Conservation (phyloP, 768 basidiomycete genomes). For the Podaxis sp. region DNA sequence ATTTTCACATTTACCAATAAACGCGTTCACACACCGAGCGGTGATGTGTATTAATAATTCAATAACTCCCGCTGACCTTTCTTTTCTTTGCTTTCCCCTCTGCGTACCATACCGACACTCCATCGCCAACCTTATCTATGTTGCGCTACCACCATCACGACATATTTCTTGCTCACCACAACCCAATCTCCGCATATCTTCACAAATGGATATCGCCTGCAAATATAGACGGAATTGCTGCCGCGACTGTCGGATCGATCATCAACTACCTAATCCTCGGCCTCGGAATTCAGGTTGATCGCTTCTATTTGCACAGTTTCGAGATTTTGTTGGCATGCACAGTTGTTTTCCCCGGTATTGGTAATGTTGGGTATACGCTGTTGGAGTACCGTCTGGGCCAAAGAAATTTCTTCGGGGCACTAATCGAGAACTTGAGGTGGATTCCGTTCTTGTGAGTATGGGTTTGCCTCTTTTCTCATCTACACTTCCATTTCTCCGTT, state of each 20-base stretch:
- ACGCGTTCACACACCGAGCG: not conserved
- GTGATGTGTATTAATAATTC: not conserved
- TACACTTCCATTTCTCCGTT: not conserved
- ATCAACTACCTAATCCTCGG: slow-evolving; percentile 77
- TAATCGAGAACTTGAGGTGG: slow-evolving; percentile 59
- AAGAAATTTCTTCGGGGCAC: slow-evolving; percentile 40
- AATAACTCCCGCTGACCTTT: not conserved
- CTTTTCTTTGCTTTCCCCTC: not conserved
- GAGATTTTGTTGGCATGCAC: slow-evolving; percentile 77
- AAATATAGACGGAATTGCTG: slow-evolving; percentile 56
- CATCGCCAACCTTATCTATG: not conserved
- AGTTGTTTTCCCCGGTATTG: slow-evolving; percentile 74
- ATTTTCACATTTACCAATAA: slow-evolving; percentile 9
- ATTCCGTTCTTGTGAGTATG: slow-evolving; percentile 67
- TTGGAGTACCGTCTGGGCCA: slow-evolving; percentile 76
- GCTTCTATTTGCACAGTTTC: slow-evolving; percentile 75
- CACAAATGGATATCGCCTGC: not conserved
- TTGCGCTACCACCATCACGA: not conserved
- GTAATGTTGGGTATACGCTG: slow-evolving; percentile 69
- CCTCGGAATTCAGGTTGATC: slow-evolving; percentile 60
- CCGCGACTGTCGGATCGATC: slow-evolving; percentile 58
- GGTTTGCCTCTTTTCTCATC: not conserved
- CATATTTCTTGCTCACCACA: not conserved
- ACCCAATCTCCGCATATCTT: not conserved
- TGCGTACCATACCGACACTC: not conserved